Percentiles rank a stretch among this genome's conserved stretches.
Conservation (phyloP, 176 grass and related monocot species). For the Puya raimondii region DNA sequence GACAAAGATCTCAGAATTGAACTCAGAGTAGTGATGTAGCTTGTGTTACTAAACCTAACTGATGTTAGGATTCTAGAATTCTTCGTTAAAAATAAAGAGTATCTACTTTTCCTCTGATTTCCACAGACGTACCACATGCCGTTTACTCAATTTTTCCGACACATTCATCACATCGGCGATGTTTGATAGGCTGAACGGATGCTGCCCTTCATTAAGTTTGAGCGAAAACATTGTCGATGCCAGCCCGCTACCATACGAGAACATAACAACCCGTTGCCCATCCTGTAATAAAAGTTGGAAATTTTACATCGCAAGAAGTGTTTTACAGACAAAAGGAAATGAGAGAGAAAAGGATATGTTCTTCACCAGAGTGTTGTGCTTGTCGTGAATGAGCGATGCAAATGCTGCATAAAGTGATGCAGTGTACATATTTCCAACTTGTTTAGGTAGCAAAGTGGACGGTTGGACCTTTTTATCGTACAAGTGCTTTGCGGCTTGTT, state of each 20-base stretch:
- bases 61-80: not conserved
- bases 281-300: slow-evolving; percentile 29
- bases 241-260: slow-evolving; percentile 96
- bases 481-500: slow-evolving; percentile 75
- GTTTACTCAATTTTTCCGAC: slow-evolving; percentile 51
- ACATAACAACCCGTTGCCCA: slow-evolving; percentile 81
- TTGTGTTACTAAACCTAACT: no score
- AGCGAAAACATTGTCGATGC: slow-evolving; percentile 92
- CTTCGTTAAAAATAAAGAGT: not conserved
- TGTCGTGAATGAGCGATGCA: slow-evolving; percentile 50
- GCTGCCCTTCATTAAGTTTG: slow-evolving; percentile 48
- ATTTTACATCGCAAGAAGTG: not conserved
- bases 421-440: slow-evolving; percentile 76
- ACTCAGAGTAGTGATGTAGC: not conserved
- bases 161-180: slow-evolving; percentile 70
- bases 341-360: not conserved
- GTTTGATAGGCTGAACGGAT: slow-evolving; percentile 67
- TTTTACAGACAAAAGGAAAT: slow-evolving; percentile 9
- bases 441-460: slow-evolving; percentile 56
- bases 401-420: slow-evolving; percentile 78
- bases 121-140: slow-evolving; percentile 51
- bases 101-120: not conserved
- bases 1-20: not conserved
- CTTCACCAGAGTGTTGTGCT: slow-evolving; percentile 61
- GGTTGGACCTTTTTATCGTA: slow-evolving; percentile 79